Conservation (phyloP, 331 rosid species). For the Acacia pycnantha region DNA sequence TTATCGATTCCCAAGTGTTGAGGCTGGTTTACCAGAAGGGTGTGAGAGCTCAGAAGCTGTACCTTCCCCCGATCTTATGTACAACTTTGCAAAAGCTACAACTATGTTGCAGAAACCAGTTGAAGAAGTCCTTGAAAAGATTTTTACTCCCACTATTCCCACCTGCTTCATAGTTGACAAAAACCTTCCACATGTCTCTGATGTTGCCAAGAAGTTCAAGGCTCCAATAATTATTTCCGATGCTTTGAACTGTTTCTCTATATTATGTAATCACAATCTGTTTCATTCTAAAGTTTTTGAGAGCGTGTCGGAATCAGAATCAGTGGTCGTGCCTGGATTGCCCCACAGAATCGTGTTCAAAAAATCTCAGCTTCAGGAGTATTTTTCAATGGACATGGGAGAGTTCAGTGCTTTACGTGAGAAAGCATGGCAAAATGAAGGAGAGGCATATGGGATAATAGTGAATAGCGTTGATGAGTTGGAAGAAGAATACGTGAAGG, state of each 20-base stretch:
- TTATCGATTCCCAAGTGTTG: slow-evolving; percentile 18
- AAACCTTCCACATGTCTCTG: slow-evolving; percentile 1
- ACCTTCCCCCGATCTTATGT: slow-evolving; percentile 17
- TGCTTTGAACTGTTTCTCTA: slow-evolving; percentile 29
- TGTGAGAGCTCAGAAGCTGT: slow-evolving; percentile 32
- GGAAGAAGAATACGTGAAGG: slow-evolving; percentile 25
- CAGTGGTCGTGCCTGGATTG: slow-evolving; percentile 30
- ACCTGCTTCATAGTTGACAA: slow-evolving; percentile 21
- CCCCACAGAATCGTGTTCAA: slow-evolving; percentile 25
- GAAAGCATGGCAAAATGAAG: neutral
- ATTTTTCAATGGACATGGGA: neutral
- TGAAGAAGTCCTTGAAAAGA: slow-evolving; percentile 5
- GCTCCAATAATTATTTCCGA: slow-evolving; percentile 30
- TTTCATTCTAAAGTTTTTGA: slow-evolving; percentile 2
- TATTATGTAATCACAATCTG: slow-evolving; percentile 28
- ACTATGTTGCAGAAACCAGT: slow-evolving; percentile 14
- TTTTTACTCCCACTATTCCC: slow-evolving; percentile 14
- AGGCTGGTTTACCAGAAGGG: slow-evolving; percentile 31
- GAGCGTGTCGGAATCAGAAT: neutral
- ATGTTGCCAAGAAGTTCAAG: neutral
- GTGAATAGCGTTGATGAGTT: slow-evolving; percentile 37
- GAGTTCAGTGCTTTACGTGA: neutral
- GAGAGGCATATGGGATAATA: slow-evolving; percentile 20
- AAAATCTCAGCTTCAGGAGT: slow-evolving; percentile 24
- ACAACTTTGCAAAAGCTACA: slow-evolving; percentile 16